Conservation (phyloP, 73 alveolate genomes). For the Tetrahymena thermophila region DNA sequence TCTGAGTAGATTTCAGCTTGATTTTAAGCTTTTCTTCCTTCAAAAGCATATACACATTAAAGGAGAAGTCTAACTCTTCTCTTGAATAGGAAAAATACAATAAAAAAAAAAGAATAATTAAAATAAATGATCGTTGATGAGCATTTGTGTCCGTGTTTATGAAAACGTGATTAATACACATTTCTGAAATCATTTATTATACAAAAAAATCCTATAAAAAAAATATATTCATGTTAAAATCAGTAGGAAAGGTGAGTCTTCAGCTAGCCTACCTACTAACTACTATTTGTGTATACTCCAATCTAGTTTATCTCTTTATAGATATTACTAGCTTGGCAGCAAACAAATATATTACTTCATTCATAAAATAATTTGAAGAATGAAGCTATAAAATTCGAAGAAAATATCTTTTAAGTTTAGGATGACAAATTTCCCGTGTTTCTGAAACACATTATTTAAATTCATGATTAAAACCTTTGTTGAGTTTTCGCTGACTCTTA, state of each 20-base stretch:
- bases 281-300: not conserved
- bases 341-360: not conserved
- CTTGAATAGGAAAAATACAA: not conserved
- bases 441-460: not conserved
- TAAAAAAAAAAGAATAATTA: not conserved
- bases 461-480: not conserved
- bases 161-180: not conserved
- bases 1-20: not conserved
- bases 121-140: not conserved
- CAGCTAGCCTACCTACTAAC: not conserved
- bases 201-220: not conserved
- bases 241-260: not conserved
- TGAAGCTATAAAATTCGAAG: not conserved
- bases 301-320: not conserved
- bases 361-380: not conserved
- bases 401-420: not conserved
- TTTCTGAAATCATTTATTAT: not conserved
- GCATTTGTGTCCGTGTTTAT: conserved; percentile 3
- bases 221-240: not conserved
- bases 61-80: not conserved
- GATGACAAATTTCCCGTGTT: conserved; percentile 2
- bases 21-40: not conserved
- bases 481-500: conserved; percentile 1
- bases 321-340: not conserved
- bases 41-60: not conserved